These are phyloP conservation scores for Perilla frutescens DNA, from an alignment of 257 asterid genomes.

Conservation along the genomic window DNA sequence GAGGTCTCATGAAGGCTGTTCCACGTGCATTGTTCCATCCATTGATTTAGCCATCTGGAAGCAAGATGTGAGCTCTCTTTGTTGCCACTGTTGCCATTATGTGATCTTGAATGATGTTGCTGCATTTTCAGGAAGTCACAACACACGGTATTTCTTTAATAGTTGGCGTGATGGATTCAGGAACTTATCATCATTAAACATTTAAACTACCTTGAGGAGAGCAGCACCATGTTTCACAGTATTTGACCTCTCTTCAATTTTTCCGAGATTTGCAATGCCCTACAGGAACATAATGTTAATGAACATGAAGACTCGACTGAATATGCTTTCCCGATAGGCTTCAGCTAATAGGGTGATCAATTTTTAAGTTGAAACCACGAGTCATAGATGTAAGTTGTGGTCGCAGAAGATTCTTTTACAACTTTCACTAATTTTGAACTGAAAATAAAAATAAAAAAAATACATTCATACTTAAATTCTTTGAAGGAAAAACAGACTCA, in stretches of 20 bases:
- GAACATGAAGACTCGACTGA: not conserved
- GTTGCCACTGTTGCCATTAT: constrained; percentile 21
- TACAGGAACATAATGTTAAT: constrained; percentile 29
- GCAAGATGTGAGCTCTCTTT: constrained; percentile 47
- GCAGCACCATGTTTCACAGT: constrained; percentile 47
- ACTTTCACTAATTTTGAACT: not conserved
- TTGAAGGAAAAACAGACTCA: constrained; percentile 39
- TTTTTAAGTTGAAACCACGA: not conserved
- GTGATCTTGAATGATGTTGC: constrained; percentile 59
- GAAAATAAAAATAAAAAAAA: constrained; percentile 16
- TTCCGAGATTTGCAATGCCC: constrained; percentile 45
- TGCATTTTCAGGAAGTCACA: constrained; percentile 43
- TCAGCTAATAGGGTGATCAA: not conserved
- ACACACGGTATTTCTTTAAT: not conserved
- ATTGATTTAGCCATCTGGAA: constrained; percentile 69
- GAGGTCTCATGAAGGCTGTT: constrained; percentile 33
- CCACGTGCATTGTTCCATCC: constrained; percentile 81
- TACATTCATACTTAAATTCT: not conserved
- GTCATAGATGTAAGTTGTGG: not conserved
- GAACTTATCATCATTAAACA: constrained; percentile 17
- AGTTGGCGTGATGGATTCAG: not conserved
- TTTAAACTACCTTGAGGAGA: constrained; percentile 51
- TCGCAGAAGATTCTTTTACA: not conserved
- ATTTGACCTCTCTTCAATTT: constrained; percentile 40
- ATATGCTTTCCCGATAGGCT: too few relatives aligned